Percentiles rank a stretch among this genome's conserved stretches.
These are phyloP conservation scores for Coniferiporia weirii DNA, from an alignment of 1,284 basidiomycete species.

Conservation along the genomic window DNA sequence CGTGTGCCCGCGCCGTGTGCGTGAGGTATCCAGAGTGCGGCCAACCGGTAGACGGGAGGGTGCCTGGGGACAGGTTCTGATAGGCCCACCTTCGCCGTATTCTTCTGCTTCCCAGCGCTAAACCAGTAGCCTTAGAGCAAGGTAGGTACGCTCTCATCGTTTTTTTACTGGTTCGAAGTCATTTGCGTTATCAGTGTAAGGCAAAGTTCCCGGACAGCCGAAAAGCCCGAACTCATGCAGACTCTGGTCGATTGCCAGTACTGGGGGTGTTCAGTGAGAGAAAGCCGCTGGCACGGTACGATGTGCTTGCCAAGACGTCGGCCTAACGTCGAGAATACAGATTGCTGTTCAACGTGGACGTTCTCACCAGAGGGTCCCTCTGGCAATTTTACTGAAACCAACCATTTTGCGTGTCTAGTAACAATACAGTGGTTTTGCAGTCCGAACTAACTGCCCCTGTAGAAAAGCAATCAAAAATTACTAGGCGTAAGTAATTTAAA, in stretches of 20 bases:
- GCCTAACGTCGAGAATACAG: neutral
- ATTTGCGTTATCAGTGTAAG: no score
- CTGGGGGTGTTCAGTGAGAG: neutral
- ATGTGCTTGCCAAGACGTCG: neutral
- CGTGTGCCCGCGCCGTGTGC: no score
- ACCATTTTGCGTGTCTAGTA: neutral
- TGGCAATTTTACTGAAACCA: neutral
- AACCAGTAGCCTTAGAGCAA: neutral
- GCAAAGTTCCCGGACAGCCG: no score
- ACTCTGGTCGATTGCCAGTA: neutral
- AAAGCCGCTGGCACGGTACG: neutral
- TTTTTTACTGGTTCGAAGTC: neutral
- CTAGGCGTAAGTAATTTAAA: neutral
- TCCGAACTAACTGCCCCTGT: neutral
- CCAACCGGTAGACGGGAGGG: neutral
- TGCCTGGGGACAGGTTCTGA: neutral
- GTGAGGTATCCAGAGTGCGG: no score
- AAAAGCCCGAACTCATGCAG: neutral
- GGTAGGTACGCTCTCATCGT: neutral
- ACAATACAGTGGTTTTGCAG: neutral
- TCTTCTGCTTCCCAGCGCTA: neutral
- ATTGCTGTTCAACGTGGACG: neutral
- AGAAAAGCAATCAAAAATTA: neutral
- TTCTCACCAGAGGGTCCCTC: neutral
- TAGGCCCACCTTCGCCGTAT: neutral